Evolutionary conservation across 2,329 filamentous ascomycete genomes (phyloP).

Genomic region (Neoascochyta sp.): DNA sequence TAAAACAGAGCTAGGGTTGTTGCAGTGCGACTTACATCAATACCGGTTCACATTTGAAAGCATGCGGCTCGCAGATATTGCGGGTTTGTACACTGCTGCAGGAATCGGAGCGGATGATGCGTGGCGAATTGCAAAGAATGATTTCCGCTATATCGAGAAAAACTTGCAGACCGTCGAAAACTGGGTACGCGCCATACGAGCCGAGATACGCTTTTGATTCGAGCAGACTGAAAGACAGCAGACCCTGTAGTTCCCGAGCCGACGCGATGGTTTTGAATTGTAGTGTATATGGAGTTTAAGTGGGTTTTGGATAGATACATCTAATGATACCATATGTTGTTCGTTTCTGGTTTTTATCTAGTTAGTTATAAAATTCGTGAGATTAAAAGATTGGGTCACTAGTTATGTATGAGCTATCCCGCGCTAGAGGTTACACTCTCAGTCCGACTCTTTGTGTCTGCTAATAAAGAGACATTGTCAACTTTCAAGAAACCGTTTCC

Average conservation of each 20-base stretch:
- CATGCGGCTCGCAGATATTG: conserved; percentile 10
- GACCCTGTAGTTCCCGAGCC: conserved; percentile 1
- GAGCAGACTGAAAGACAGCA: no score
- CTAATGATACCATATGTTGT: no score
- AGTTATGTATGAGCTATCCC: no score
- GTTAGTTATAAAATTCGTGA: no score
- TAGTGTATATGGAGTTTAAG: conserved; percentile 5
- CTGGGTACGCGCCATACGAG: conserved; percentile 7
- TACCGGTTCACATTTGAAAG: conserved; percentile 6
- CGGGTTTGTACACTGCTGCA: conserved; percentile 11
- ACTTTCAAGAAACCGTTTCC: no score
- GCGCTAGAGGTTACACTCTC: no score
- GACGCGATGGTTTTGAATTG: not conserved
- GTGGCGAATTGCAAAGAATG: conserved; percentile 11
- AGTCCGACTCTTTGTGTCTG: no score
- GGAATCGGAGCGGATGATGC: conserved; percentile 8
- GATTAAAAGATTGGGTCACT: no score
- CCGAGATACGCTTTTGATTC: conserved; percentile 8
- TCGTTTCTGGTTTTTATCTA: no score
- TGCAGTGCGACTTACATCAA: conserved; percentile 7
- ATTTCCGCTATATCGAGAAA: conserved; percentile 10
- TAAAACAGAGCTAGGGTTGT: conserved; percentile 12
- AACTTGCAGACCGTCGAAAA: conserved; percentile 7
- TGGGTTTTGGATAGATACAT: no score
- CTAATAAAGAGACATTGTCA: no score